Evolutionary conservation across 2,329 filamentous ascomycete genomes (phyloP).

Genomic region (Hypomyces perniciosus): DNA sequence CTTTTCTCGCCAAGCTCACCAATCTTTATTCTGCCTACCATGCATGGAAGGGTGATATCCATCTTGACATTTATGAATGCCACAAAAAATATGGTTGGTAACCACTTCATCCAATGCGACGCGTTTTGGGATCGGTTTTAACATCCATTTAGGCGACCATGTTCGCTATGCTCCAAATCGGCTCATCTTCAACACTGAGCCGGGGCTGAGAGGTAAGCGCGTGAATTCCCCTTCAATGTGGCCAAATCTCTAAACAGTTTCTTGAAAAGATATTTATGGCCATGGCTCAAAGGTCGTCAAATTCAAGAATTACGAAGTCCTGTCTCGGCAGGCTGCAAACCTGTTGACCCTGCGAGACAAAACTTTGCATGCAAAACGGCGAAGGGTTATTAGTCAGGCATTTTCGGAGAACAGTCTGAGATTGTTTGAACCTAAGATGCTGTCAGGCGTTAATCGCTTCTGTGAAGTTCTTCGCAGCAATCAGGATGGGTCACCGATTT

Average conservation of each 20-base stretch:
- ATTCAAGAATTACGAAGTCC: conserved; percentile 14
- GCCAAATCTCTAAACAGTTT: not conserved
- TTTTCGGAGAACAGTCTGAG: conserved; percentile 21
- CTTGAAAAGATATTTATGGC: conserved; percentile 14
- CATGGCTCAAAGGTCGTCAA: conserved; percentile 14
- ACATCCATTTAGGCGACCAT: conserved; percentile 4
- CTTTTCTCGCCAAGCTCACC: conserved; percentile 28
- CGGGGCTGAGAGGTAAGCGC: conserved; percentile 9
- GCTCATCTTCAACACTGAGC: conserved; percentile 13
- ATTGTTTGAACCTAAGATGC: conserved; percentile 14
- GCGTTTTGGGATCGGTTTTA: not conserved
- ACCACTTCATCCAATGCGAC: not conserved
- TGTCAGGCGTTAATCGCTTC: not conserved
- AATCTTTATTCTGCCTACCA: conserved; percentile 27
- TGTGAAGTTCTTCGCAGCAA: too few relatives aligned
- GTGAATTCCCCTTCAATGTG: not conserved
- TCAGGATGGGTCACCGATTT: not conserved
- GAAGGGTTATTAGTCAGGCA: conserved; percentile 17
- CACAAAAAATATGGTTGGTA: conserved; percentile 29
- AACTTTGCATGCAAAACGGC: conserved; percentile 10
- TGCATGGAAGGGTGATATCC: conserved; percentile 30
- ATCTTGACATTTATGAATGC: conserved; percentile 27
- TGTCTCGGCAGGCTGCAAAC: conserved; percentile 13
- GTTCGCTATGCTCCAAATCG: conserved; percentile 27
- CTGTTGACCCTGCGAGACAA: conserved; percentile 13